Evolutionary conservation across 1,284 basidiomycete species (phyloP).

Genomic region (Puccinia polysora): DNA sequence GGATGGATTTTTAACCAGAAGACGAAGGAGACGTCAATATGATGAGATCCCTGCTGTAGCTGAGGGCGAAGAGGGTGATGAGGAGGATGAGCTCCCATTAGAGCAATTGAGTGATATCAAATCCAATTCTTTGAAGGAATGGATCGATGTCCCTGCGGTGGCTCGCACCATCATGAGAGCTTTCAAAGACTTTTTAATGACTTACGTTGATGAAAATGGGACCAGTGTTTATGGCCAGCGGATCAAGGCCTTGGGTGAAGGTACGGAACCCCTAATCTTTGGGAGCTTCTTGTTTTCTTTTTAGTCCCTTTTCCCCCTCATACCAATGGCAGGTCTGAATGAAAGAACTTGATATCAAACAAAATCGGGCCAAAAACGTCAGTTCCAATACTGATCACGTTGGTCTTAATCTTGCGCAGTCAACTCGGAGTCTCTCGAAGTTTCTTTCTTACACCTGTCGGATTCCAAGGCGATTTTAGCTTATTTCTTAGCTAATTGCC

Average conservation of each 20-base stretch:
- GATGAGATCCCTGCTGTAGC: slow-evolving; percentile 52
- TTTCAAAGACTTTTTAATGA: slow-evolving; percentile 92
- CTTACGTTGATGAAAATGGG: slow-evolving; percentile 85
- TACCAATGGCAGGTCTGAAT: slow-evolving; percentile 1
- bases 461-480: slow-evolving; percentile 88
- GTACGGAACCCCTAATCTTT: no score
- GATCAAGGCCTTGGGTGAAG: slow-evolving; percentile 89
- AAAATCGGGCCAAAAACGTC: neutral
- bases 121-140: slow-evolving; percentile 90
- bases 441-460: slow-evolving; percentile 88
- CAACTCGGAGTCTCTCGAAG: slow-evolving; percentile 94
- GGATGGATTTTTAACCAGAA: slow-evolving; percentile 51
- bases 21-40: slow-evolving; percentile 54
- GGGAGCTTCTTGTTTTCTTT: slow-evolving; percentile 11
- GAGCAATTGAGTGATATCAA: slow-evolving; percentile 98
- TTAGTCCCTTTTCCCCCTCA: neutral
- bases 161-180: slow-evolving; percentile 82
- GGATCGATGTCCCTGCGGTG: slow-evolving; percentile 89
- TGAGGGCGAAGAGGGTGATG: slow-evolving; percentile 54
- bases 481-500: slow-evolving; percentile 94
- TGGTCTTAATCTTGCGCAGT: slow-evolving; percentile 61
- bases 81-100: slow-evolving; percentile 67
- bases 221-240: slow-evolving; percentile 89
- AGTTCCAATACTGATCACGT: neutral
- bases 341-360: neutral